These are phyloP conservation scores for Serendipita sp. DNA, from an alignment of 768 basidiomycete genomes.

Conservation along the genomic window DNA sequence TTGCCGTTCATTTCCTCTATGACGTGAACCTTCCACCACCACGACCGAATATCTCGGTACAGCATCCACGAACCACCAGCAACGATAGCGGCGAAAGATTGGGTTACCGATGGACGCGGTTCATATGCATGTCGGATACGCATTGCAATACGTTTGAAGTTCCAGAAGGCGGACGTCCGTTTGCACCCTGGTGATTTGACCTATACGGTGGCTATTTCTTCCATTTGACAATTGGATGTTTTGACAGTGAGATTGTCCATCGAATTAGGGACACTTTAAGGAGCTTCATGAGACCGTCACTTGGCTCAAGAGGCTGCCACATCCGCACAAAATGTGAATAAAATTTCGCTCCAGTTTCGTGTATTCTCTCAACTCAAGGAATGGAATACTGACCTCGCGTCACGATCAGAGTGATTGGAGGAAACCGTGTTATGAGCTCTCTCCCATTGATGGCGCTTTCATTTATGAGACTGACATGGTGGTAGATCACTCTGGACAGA, in stretches of 20 bases:
- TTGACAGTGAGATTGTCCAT: too few relatives aligned
- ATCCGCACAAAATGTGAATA: conserved; percentile 10
- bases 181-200: conserved; percentile 14
- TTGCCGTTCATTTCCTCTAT: conserved; percentile 6
- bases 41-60: background rate
- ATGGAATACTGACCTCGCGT: too few relatives aligned
- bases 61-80: background rate
- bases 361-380: too few relatives aligned
- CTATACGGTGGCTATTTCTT: background rate
- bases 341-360: too few relatives aligned
- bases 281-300: background rate
- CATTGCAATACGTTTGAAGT: conserved; percentile 12
- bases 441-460: too few relatives aligned
- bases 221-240: too few relatives aligned
- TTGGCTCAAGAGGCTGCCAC: conserved; percentile 8
- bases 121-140: conserved; percentile 13
- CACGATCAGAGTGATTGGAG: conserved; percentile 10
- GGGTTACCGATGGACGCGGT: conserved; percentile 10
- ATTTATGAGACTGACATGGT: too few relatives aligned
- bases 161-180: conserved; percentile 14
- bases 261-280: background rate
- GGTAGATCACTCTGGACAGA: background rate
- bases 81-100: background rate
- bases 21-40: conserved; percentile 9
- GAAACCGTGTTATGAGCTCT: conserved; percentile 9